Evolutionary conservation across 1,139 yeast species (phyloP), one percentile per base, ranked within the genome.

Genomic region (Candida glucosophila): DNA sequence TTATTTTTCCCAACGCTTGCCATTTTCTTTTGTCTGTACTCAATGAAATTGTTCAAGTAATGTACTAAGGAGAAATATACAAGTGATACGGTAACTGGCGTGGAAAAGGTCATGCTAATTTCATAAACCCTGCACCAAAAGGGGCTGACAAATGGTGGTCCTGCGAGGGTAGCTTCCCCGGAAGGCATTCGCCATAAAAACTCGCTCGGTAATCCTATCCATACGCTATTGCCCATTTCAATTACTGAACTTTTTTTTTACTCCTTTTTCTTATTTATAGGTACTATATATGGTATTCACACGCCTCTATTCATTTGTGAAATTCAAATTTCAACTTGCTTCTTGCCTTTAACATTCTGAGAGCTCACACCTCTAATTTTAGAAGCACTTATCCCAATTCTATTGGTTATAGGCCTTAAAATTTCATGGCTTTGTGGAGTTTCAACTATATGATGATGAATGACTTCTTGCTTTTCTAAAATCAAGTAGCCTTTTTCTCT

Each of bases 11-110:
- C 36, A n/a, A n/a, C 28, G 13, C 35, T 38, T 12, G 41, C 40
- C 35, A 32, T 44, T 28, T 39, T 43, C 29, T 39, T 44, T 44
- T 66, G 73, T 32, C 68, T 50, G 12, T 45, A 45, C 14, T 51
- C 40, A 20, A 67, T 48, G 15, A 47, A 39, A 3, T 59, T 66
- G 50, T 78, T 79, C 33, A 67, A 49, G 23, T 56, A 45, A 44
- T 77, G 85, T 23, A 77, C 83, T 20, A 65, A 49, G 6, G 67
- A 51, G 33, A 79, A 78, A 50, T 78, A 78, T 12, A 66, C 58
- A 6, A 72, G 39, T 5, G 82, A 82, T 34, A 77, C 66, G 17
- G 73, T 56, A 35, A 77, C 43, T 3, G 85, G 83, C 11, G 77
- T 56, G 17, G 57, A 38, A 14, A 58, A 54, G 26, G 49, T 44